Evolutionary conservation across 805 yeast species (phyloP), one percentile per base, ranked within the genome.

Genomic region (Spathaspora passalidarum): DNA sequence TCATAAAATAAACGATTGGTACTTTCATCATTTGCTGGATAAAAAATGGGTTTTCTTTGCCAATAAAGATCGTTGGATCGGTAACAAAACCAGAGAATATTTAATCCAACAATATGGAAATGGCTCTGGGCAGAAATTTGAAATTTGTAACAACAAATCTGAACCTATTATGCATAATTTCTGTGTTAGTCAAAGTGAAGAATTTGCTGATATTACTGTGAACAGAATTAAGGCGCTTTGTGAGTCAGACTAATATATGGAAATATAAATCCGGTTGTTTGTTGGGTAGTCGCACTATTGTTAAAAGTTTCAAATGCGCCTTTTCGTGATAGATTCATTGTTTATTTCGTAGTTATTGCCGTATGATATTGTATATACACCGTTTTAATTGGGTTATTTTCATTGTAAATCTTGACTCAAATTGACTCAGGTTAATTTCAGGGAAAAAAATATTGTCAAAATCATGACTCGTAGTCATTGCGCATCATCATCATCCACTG

Each of bases 61-160:
- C 5, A 62, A 60, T n/a, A 56, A 65, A 22, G 92, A 85, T 57
- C 80, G 81, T 56, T 85, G 91, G 91, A 82, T 85, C 2, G 68
- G 70, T 45, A 69, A 75, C 40, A 62, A 56, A 21, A 77, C 88
- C 1, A 70, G 86, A 38, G 68, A 69, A 23, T 62, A 60, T 46
- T 56, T 82, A 2, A 55, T 77, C 32, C 49, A 63, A 9, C 61
- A 68, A 34, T 72, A 75, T 51, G 59, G 65, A 19, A 58, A 60
- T 32, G 48, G 32, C 32, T 62, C 65, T 32, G 59, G 65, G 1
- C 49, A 53, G 5, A 54, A 54, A 13, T 62, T 72, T 43, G 65
- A 56, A 39, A 44, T 65, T 6, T 68, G 69, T 8, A 63, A 63
- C 7, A 56, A 65, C 16, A 65, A 67, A 46, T 51, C 44, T 5